Base-by-base conservation (phyloP, 2,329 filamentous ascomycete genomes). In the Trichoderma arundinaceum region DNA sequence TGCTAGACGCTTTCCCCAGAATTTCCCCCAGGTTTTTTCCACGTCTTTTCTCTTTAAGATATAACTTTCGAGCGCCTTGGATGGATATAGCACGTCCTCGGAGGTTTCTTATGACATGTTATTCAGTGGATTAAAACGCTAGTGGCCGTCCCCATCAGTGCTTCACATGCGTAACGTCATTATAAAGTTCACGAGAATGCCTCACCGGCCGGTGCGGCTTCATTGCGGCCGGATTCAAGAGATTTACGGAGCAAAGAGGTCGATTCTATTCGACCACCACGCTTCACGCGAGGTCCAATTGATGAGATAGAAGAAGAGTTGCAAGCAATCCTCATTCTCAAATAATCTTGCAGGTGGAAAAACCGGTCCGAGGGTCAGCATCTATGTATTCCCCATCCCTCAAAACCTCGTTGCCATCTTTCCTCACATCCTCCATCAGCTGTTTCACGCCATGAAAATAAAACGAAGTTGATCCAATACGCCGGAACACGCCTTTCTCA, bases 401-500 rank as follows among this genome's bases (percentile, higher is more conserved):
- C 10, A 60, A 38, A 13, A 33, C 33, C 19, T 32, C 57, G 19
- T 12, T 19, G 4, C 57, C 57, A 7, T 41, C 19, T 41, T 60
- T 19, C 44, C 44, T 51, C 44, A 60, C 57, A 39, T 28, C 44
- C 9, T 39, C 17, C 46, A 60, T 60, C 7, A 60, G 57, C 46
- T 49, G 38, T 15, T 38, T 12, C 10, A 60, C 7, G 3, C 57
- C 57, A 51, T 60, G 8, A 35, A 60, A 60, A 8, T 13, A 49
- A 41, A 60, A 49, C 5, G 5, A 33, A 39, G 57, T 60, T 17
- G 57, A 60, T n/a, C 57, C 57, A 32, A 60, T 60, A 13, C 57
- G 57, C 1, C 57, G 57, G 13, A 39, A 60, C 8, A 60, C 44
- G 1, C 57, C 57, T n/a, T 41, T 60, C 13, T 49, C 57, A 5